Conservation (phyloP, 108 stramenopile genomes). For the Conticribra weissflogii region DNA sequence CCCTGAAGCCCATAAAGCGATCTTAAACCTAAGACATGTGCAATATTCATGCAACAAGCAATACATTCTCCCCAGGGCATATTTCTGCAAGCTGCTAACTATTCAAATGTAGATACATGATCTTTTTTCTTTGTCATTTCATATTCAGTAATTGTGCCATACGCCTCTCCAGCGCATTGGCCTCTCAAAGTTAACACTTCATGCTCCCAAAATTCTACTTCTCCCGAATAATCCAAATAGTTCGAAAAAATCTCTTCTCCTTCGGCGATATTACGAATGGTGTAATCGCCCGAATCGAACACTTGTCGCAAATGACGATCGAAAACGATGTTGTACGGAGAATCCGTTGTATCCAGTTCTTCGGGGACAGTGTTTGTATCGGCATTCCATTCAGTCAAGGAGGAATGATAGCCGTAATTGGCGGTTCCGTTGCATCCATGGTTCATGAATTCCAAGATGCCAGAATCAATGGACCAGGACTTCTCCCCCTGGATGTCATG, state of each 20-base stretch:
- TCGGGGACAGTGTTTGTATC: slow-evolving; percentile 6
- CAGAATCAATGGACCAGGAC: slow-evolving; percentile 29
- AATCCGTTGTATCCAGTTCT: neutral
- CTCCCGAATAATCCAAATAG: slow-evolving; percentile 20
- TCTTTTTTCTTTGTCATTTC: slow-evolving; percentile 1
- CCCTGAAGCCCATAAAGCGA: no score
- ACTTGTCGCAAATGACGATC: slow-evolving; percentile 23
- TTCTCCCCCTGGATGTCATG: slow-evolving; percentile 13
- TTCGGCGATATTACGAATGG: slow-evolving; percentile 8
- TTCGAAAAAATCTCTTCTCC: slow-evolving; percentile 37
- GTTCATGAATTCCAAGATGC: slow-evolving; percentile 25
- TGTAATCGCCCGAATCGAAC: slow-evolving; percentile 3
- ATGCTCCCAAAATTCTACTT: slow-evolving; percentile 10
- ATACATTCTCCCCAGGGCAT: no score
- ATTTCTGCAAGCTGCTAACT: no score
- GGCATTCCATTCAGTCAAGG: slow-evolving; percentile 13
- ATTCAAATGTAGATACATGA: no score
- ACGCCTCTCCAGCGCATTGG: slow-evolving; percentile 12
- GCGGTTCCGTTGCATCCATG: slow-evolving; percentile 44
- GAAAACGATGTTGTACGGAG: slow-evolving; percentile 6
- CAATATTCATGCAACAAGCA: no score
- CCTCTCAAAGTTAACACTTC: slow-evolving; percentile 6
- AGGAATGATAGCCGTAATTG: slow-evolving; percentile 6
- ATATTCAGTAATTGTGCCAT: slow-evolving; percentile 20
- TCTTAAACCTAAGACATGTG: no score